phyloP scores from a whole-genome alignment of 768 basidiomycete genomes.

The Suillus lakei region DNA sequence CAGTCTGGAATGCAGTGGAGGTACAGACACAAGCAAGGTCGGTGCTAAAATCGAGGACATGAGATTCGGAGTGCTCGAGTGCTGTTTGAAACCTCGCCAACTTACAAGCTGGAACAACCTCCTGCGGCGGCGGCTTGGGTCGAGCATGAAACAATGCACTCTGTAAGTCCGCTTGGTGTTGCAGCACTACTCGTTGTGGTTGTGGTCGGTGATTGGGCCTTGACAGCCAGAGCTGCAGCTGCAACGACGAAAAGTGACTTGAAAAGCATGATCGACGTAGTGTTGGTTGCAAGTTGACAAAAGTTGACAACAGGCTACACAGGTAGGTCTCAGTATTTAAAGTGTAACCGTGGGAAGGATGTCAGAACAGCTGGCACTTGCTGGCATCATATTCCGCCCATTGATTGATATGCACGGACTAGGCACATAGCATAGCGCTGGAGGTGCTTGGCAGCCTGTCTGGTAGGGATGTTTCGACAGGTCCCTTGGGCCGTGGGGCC shows the following conservation, averaged over 20 bases:
- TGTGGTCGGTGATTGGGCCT: slow-evolving; percentile 21
- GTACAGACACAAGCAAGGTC: slow-evolving; percentile 46
- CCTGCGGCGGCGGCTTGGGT: not conserved
- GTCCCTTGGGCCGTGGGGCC: not conserved
- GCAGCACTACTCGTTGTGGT: not conserved
- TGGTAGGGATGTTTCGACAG: not conserved
- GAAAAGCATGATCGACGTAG: not conserved
- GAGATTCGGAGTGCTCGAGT: not conserved
- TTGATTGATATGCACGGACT: not conserved
- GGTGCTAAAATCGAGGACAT: slow-evolving; percentile 32
- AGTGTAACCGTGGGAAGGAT: not conserved
- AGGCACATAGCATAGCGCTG: not conserved
- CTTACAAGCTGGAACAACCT: slow-evolving; percentile 24
- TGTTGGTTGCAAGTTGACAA: not conserved
- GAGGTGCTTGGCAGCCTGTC: not conserved
- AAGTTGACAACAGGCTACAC: not conserved
- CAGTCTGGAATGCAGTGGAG: slow-evolving; percentile 40
- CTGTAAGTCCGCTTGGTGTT: not conserved
- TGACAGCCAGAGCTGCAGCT: slow-evolving; percentile 21
- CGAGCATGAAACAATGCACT: slow-evolving; percentile 20
- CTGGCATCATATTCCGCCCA: not conserved
- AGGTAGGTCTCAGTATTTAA: not conserved
- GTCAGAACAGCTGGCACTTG: not conserved
- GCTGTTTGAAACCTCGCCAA: not conserved
- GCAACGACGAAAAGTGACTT: slow-evolving; percentile 26